Evolutionary conservation across 345 rosid genomes (phyloP).

Genomic region (Boechera divaricarpa): DNA sequence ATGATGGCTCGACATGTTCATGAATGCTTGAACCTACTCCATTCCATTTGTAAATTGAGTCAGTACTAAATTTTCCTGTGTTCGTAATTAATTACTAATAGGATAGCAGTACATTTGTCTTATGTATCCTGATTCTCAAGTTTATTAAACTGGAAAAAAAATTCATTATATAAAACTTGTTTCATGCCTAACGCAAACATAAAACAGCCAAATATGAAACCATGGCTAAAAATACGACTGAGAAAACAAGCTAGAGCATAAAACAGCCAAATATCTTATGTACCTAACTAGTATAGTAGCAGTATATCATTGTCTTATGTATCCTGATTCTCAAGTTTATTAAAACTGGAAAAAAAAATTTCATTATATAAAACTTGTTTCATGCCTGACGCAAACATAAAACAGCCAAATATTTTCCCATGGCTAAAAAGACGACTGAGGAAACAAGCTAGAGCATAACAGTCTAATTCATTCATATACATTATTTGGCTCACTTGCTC

Average conservation of each 20-base stretch:
- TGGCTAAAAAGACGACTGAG: neutral
- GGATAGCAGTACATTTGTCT: slow-evolving; percentile 6
- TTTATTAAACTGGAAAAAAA: neutral
- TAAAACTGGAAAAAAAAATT: neutral
- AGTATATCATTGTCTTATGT: neutral
- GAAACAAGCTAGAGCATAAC: slow-evolving; percentile 13
- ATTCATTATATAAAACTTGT: neutral
- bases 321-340: neutral
- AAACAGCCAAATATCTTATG: neutral
- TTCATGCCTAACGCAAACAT: no score
- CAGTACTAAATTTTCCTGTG: slow-evolving; percentile 9
- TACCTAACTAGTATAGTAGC: neutral
- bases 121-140: slow-evolving; percentile 32
- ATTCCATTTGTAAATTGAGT: slow-evolving; percentile 22
- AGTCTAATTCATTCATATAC: slow-evolving; percentile 12
- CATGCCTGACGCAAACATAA: no score
- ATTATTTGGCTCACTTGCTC: slow-evolving; percentile 22
- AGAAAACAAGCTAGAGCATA: no score
- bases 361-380: no score
- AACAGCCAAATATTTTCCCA: no score
- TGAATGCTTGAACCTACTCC: slow-evolving; percentile 72
- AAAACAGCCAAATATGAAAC: no score
- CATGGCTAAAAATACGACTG: no score
- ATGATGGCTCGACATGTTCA: slow-evolving; percentile 55
- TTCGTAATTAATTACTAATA: slow-evolving; percentile 8